Conservation (phyloP, 306 rosid genomes). For the Elaeagnus macrophylla region DNA sequence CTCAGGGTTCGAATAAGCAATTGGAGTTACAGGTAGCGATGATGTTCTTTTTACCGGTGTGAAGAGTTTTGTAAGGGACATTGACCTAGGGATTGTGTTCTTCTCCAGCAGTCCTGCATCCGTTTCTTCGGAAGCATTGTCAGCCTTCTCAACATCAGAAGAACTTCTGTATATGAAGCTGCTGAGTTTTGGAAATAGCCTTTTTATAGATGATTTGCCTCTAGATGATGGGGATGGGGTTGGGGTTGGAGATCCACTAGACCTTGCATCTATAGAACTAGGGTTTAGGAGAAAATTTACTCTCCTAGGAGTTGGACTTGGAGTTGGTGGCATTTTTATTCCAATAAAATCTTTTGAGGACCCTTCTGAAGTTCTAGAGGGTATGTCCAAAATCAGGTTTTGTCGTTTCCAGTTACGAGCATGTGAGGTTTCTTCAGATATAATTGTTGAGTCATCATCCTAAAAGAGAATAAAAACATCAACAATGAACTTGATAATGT, state of each 20-base stretch:
- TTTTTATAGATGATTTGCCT: constrained; percentile 53
- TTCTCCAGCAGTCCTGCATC: constrained; percentile 45
- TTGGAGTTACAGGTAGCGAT: constrained; percentile 78
- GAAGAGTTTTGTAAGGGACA: constrained; percentile 67
- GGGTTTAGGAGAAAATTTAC: constrained; percentile 67
- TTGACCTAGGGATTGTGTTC: constrained; percentile 52
- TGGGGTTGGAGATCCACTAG: constrained; percentile 37
- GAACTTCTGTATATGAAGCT: constrained; percentile 51
- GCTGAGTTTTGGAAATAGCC: constrained; percentile 60
- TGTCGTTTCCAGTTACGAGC: constrained; percentile 46
- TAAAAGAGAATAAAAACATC: constrained; percentile 9
- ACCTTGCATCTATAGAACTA: constrained; percentile 47
- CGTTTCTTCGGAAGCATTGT: constrained; percentile 38
- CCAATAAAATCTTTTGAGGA: constrained; percentile 45
- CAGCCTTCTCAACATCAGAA: constrained; percentile 53
- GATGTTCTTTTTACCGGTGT: constrained; percentile 70
- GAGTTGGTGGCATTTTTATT: constrained; percentile 69
- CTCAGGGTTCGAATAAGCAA: constrained; percentile 42
- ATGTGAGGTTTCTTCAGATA: constrained; percentile 29
- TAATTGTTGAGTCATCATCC: constrained; percentile 48
- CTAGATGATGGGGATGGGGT: constrained; percentile 42
- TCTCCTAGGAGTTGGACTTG: constrained; percentile 66
- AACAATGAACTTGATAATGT: background rate
- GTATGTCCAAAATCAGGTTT: constrained; percentile 60
- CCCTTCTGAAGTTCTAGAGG: constrained; percentile 40